Evolutionary conservation across 1,284 basidiomycete genomes (phyloP), one percentile per base, ranked within the genome.

Genomic region (Malassezia pachydermatis): DNA sequence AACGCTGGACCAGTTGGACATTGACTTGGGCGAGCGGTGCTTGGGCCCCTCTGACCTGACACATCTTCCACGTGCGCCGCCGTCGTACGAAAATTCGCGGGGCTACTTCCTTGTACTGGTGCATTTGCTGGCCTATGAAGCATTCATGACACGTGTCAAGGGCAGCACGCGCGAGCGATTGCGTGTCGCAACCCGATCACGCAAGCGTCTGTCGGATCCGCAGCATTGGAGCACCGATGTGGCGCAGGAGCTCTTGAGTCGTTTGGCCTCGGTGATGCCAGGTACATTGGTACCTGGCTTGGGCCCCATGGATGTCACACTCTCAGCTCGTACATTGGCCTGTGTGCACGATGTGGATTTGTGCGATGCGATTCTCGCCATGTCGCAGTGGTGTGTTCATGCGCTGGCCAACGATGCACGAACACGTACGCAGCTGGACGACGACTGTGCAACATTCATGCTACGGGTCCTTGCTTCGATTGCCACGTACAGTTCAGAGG

Each of bases 81-180:
- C 17, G 2, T 9, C 28, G n/a, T 2, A 6, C 14, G 27, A 13
- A 16, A 37, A 23, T 14, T 37, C 50, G 11, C 29, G 28, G 11
- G 11, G 27, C n/a, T 34, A 38, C 6, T 36, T 52, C 29, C 22
- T 41, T 17, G 22, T 52, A 23, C 22, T 52, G 9, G 45, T 43
- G 17, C 50, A 52, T 20, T 45, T 42, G 39, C 39, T 52, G 11
- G 50, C 50, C 8, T 52, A 52, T 33, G 50, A 52, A 25, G 17
- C 33, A 39, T 37, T 51, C 32, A 46, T 51, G 43, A 23, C 44
- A 10, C 36, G 24, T 9, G 33, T 51, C 23, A 45, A 42, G 27
- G 45, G 36, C 16, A 44, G 45, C 14, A 7, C 32, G 25, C 50
- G 50, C 20, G 33, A 47, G 19, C 50, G 50, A 2, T 35, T 52